Conservation (phyloP, 306 rosid genomes). For the Dryas drummondii region DNA sequence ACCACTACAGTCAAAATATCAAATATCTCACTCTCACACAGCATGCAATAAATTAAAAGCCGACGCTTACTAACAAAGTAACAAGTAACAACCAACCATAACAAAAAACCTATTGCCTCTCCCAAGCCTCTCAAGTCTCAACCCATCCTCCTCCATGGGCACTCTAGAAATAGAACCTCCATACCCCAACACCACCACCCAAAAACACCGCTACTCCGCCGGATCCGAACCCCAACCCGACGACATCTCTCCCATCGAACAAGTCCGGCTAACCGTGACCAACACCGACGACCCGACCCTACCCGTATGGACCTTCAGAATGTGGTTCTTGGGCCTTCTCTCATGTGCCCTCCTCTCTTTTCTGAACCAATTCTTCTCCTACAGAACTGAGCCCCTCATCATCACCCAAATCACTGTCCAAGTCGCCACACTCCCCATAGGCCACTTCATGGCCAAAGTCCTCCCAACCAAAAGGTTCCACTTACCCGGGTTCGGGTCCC, state of each 20-base stretch:
- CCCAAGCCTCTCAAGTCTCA: background rate
- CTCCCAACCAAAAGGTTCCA: conserved; percentile 45
- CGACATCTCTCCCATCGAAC: conserved; percentile 58
- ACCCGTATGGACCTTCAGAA: conserved; percentile 79
- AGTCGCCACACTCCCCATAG: conserved; percentile 56
- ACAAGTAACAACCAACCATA: too few species aligned
- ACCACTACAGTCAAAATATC: too few species aligned
- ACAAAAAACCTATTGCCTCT: too few species aligned
- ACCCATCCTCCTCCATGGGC: background rate
- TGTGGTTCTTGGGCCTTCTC: conserved; percentile 72
- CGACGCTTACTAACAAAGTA: too few species aligned
- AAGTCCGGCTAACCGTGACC: conserved; percentile 61
- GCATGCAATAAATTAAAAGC: too few species aligned
- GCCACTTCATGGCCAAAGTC: conserved; percentile 56
- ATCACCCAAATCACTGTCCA: conserved; percentile 67
- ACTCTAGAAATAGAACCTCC: background rate
- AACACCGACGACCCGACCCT: conserved; percentile 60
- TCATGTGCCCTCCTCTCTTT: conserved; percentile 60
- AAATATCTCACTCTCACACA: too few species aligned
- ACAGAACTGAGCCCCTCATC: conserved; percentile 62
- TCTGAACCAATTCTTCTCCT: conserved; percentile 71
- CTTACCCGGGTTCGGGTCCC: conserved; percentile 43
- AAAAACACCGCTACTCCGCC: too few species aligned
- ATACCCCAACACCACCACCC: background rate
- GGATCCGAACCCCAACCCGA: background rate